phyloP scores from a whole-genome alignment of 495 filamentous ascomycete genomes.

The Barbatosphaeria neglecta region DNA sequence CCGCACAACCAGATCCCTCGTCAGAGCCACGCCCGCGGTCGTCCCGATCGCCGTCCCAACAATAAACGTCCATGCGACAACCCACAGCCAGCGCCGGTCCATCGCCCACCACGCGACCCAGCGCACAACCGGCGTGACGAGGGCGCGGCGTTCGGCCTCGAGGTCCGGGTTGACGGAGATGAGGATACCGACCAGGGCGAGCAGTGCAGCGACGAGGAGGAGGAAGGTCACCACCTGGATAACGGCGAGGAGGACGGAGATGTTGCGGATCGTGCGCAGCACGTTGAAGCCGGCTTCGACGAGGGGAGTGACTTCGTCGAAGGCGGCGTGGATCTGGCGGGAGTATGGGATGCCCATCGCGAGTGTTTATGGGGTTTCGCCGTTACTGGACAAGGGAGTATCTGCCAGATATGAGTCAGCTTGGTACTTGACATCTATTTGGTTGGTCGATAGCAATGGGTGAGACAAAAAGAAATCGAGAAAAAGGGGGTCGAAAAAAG shows the following conservation, averaged over 20 bases:
- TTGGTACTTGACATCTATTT: too few species aligned
- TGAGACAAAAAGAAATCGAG: too few species aligned
- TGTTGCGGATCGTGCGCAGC: conserved; percentile 3
- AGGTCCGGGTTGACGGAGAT: conserved; percentile 5
- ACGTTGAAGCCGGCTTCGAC: conserved; percentile 4
- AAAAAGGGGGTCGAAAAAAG: too few species aligned
- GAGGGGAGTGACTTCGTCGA: conserved; percentile 7
- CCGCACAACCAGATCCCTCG: neutral
- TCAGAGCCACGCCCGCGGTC: neutral
- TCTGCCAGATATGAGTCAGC: too few species aligned
- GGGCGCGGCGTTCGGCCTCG: conserved; percentile 1
- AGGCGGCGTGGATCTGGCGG: conserved; percentile 5
- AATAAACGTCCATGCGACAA: neutral
- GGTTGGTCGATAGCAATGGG: too few species aligned
- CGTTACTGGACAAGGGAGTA: neutral
- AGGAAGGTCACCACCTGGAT: conserved; percentile 2
- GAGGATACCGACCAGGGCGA: neutral
- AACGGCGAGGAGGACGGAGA: conserved; percentile 2
- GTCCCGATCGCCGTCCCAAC: neutral
- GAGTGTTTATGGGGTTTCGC: too few species aligned
- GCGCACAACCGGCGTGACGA: conserved; percentile 3
- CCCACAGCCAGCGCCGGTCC: conserved; percentile 1
- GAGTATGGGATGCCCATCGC: conserved; percentile 8
- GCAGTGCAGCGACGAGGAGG: neutral
- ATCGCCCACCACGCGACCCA: conserved; percentile 3